Conservation (phyloP, 192 early-diverging fungal genomes). For the Rhizophagus clarus region DNA sequence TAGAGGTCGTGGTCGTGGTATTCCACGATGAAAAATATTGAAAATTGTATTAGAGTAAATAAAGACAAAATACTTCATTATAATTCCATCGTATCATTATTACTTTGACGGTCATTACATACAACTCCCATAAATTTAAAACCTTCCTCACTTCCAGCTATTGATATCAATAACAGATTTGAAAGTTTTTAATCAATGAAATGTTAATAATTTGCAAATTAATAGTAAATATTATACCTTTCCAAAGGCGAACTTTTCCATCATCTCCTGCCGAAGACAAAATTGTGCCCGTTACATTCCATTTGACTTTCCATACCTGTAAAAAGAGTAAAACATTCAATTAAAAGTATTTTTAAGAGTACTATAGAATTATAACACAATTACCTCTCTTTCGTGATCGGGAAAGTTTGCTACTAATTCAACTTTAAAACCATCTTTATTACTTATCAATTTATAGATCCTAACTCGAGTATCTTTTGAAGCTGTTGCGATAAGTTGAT, state of each 20-base stretch:
- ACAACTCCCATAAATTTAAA: conserved; percentile 68
- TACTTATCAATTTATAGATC: conserved; percentile 71
- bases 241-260: conserved; percentile 82
- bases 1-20: conserved; percentile 67
- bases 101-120: conserved; percentile 5
- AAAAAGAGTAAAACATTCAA: background rate
- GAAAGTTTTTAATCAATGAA: background rate
- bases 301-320: conserved; percentile 81
- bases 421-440: conserved; percentile 46
- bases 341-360: background rate
- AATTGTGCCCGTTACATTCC: conserved; percentile 86
- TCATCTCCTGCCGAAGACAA: conserved; percentile 81
- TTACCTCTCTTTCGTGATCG: conserved; percentile 66
- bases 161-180: background rate
- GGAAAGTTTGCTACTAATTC: conserved; percentile 55
- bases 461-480: conserved; percentile 76
- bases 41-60: background rate
- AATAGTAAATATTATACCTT: conserved; percentile 46
- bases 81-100: conserved; percentile 4
- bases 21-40: conserved; percentile 58
- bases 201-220: background rate
- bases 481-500: conserved; percentile 83
- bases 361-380: background rate
- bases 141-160: conserved; percentile 44
- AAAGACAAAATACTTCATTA: background rate